Evolutionary conservation across 2,329 filamentous ascomycete species (phyloP), one percentile per base, ranked within the genome.

Genomic region (Camptophora hylomeconis): DNA sequence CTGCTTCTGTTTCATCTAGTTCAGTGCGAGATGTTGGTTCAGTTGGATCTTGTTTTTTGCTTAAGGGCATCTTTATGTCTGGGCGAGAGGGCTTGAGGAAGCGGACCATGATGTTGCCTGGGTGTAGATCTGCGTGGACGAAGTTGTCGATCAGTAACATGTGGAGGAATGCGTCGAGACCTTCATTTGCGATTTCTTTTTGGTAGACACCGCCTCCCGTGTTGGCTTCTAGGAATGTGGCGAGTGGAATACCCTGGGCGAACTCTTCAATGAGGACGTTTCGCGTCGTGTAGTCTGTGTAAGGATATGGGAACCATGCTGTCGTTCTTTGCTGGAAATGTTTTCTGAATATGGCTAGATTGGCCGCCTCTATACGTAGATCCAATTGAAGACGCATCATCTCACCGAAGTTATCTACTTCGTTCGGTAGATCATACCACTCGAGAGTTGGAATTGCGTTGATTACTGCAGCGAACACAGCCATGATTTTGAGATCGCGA

Each of bases 311-410:
- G 50, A 98, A 98, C 75, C 81, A 93, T n/a, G 84, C 86, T 0
- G 87, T 94, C 2, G 80, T 80, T 24, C 89, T 72, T 34, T 83
- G 70, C 45, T 78, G 80, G 63, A 98, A 98, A 50, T 94, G 82
- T 45, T 78, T 76, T 29, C 89, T 75, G 62, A 98, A 95, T 9
- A 77, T 73, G 13, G 76, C 53, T 3, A 98, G 63, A 46, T 98
- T 98, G 20, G 86, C 79, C 2, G 84, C 79, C 54, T 98, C 89
- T 36, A 95, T 95, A 29, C 89, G 78, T 19, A 98, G 66, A 54
- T 98, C 89, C 3, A 98, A 65, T 51, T 98, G 89, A n/a, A 95
- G 63, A 46, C 78, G 78, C 89, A 98, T 98, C 89, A 98, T 98
- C 50, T 92, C 80, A 14, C 86, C 87, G 48, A 98, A 98, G 47